A percentile compares a stretch with the other conserved stretches of the same genome.
Evolutionary conservation across 2,329 filamentous ascomycete genomes (phyloP).

Genomic region (Cladosporium austrohemisphaericum): DNA sequence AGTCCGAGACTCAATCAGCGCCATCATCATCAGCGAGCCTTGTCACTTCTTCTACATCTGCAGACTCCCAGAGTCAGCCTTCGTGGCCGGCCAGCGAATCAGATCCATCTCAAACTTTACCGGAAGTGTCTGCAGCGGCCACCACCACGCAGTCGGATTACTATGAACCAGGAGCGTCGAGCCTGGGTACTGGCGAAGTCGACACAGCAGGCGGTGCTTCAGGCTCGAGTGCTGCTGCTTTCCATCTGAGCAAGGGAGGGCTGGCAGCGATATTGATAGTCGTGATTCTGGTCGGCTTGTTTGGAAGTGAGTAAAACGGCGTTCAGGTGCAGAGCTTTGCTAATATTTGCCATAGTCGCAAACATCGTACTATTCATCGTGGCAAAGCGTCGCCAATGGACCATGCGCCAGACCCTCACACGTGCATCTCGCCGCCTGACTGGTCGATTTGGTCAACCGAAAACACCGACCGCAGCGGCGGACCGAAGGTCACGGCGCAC

Average conservation of each 20-base stretch:
- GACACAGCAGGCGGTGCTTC: constrained; percentile 57
- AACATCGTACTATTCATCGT: constrained; percentile 69
- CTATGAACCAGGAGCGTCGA: constrained; percentile 9
- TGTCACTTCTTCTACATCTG: neutral
- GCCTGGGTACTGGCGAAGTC: constrained; percentile 15
- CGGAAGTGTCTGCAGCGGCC: neutral
- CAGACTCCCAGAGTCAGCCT: neutral
- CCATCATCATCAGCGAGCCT: neutral
- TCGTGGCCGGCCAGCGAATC: neutral
- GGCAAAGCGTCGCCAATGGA: constrained; percentile 83
- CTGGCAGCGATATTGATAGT: constrained; percentile 72
- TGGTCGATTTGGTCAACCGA: constrained; percentile 32
- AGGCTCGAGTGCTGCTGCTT: constrained; percentile 54
- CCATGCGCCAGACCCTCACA: constrained; percentile 66
- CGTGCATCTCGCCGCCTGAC: constrained; percentile 55
- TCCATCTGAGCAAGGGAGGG: constrained; percentile 64
- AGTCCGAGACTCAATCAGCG: neutral
- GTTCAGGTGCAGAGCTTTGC: neutral
- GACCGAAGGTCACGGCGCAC: constrained; percentile 22
- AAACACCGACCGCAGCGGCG: constrained; percentile 13
- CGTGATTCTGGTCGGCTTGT: constrained; percentile 56
- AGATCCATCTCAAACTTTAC: neutral
- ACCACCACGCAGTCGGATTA: neutral
- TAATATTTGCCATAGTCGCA: constrained; percentile 48
- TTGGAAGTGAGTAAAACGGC: constrained; percentile 58